Evolutionary conservation across 2,329 filamentous ascomycete genomes (phyloP), one percentile per base, ranked within the genome.

Genomic region (Colletotrichum sp.): DNA sequence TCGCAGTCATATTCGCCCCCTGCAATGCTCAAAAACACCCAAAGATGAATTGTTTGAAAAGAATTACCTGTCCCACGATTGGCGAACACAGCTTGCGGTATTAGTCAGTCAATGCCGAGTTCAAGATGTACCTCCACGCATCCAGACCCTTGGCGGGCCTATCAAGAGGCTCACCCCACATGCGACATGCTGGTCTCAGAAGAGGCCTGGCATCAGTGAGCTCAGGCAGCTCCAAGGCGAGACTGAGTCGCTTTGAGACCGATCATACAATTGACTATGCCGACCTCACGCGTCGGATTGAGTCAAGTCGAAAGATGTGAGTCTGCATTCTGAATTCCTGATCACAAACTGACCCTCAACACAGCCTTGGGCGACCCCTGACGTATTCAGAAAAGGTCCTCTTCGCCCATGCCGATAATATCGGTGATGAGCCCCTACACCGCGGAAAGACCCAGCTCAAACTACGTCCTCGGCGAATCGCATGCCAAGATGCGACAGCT

Each of bases 401-500:
- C 4, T 67, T 63, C 55, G 57, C 52, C 7, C 64, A 77, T 39
- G 34, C 62, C 9, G 76, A 76, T 19, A 66, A 68, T 5, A 19
- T 67, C 9, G 63, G 55, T 5, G 63, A 67, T 2, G 25, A 76
- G 22, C 39, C 19, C 13, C 25, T 78, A 1, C 66, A 73, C 9
- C 69, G 77, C 2, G 74, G 70, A 3, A 49, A 30, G 19, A 64
- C 74, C 11, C 70, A 78, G 32, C 69, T 78, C 6, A 57, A 34
- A 16, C 62, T 78, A n/a, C 64, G 76, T 16, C 69, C 76, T 25
- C 32, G 63, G 12, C 57, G 76, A 6, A 71, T 77, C 25, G 76
- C 76, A 16, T 78, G 76, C 49, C 74, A 78, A 61, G 77, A 78
- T 61, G 77, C 77, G 6, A 78, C 77, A 13, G 77, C 77, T 5